phyloP scores from a whole-genome alignment of 2,329 filamentous ascomycete species.

The Pleomassaria siparia region DNA sequence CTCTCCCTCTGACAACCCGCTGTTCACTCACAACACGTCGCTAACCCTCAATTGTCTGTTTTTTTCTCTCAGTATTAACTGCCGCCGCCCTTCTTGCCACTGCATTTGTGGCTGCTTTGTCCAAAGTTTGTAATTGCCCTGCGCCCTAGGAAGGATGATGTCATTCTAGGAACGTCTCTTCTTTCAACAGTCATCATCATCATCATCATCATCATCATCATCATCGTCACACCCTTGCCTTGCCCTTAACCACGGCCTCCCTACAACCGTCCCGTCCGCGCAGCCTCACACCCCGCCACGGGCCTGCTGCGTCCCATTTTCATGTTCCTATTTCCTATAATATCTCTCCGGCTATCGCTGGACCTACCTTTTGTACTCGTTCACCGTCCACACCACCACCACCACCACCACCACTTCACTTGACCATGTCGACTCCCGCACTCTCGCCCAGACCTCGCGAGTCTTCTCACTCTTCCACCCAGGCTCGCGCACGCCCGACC shows the following conservation, averaged over 20 bases:
- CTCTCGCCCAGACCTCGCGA: conserved; percentile 36
- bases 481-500: conserved; percentile 26
- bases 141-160: conserved; percentile 1
- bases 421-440: conserved; percentile 39
- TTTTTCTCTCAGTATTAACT: no score
- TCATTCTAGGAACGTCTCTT: neutral
- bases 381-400: neutral
- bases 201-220: neutral
- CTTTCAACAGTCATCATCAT: neutral
- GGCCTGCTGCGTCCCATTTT: neutral
- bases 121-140: neutral
- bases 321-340: conserved; percentile 5
- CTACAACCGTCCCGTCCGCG: neutral
- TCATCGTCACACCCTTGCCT: neutral
- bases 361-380: no score
- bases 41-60: no score
- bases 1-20: no score
- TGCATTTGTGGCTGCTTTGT: neutral
- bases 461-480: conserved; percentile 24
- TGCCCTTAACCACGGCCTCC: neutral
- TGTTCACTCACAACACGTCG: neutral
- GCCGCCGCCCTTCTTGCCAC: neutral
- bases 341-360: conserved; percentile 1
- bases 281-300: neutral
- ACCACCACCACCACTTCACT: neutral